Conservation (phyloP, 768 basidiomycete species). For the Mycena vulgaris region DNA sequence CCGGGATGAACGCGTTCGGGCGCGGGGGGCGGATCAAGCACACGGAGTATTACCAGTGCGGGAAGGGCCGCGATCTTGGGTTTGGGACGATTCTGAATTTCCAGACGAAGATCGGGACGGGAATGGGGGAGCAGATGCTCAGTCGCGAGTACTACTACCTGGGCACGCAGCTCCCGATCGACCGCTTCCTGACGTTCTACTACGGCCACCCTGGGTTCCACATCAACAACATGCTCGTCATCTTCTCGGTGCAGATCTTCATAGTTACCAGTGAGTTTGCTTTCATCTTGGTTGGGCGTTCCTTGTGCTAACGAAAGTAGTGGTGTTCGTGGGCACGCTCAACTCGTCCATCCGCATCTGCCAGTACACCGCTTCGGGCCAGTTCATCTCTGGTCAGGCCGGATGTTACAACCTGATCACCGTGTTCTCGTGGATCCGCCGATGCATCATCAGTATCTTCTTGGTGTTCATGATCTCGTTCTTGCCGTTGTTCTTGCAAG, state of each 20-base stretch:
- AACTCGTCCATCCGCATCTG: conserved; percentile 88
- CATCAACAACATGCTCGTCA: conserved; percentile 99
- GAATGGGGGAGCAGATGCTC: conserved; percentile 99
- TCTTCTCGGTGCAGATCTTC: conserved; percentile 96
- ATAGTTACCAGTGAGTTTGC: conserved; percentile 84
- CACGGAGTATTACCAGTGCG: conserved; percentile 99
- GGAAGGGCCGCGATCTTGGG: conserved; percentile 98
- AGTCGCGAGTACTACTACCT: conserved; percentile 99
- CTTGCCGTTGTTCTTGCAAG: conserved; percentile 95
- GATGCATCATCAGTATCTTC: conserved; percentile 98
- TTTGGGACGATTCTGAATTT: conserved; percentile 99
- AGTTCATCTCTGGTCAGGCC: conserved; percentile 81
- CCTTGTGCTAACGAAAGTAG: conserved; percentile 56
- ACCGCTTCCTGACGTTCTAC: conserved; percentile 99
- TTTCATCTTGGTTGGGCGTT: conserved; percentile 6
- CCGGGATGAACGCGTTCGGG: conserved; percentile 98
- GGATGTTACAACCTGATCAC: conserved; percentile 97
- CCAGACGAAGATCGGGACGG: conserved; percentile 99
- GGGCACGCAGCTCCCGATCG: conserved; percentile 97
- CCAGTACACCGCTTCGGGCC: conserved; percentile 80
- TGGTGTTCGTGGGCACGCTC: conserved; percentile 96
- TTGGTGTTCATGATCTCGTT: conserved; percentile 98
- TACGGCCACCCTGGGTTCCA: conserved; percentile 99
- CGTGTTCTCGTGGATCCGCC: conserved; percentile 95
- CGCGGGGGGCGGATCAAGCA: conserved; percentile 99